Conservation (phyloP, 768 basidiomycete species). For the Naganishia antarctica region DNA sequence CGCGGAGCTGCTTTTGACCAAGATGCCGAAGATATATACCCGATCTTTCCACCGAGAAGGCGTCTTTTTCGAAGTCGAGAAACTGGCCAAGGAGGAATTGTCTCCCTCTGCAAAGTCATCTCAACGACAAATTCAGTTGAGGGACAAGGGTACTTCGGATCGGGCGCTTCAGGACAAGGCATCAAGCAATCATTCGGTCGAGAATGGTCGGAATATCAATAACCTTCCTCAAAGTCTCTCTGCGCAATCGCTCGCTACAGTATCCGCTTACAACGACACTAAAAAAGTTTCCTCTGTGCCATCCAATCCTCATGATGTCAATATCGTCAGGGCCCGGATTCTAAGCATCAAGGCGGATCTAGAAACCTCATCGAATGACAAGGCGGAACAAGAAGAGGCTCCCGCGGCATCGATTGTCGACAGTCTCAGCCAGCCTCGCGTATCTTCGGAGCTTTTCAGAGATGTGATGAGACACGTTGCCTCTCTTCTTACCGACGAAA, state of each 20-base stretch:
- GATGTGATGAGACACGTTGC: conserved; percentile 70
- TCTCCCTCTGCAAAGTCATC: conserved; percentile 48
- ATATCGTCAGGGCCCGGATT: conserved; percentile 84
- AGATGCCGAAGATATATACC: conserved; percentile 76
- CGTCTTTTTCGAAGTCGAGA: conserved; percentile 89
- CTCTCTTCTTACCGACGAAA: conserved; percentile 63
- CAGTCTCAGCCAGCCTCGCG: not conserved
- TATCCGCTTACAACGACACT: not conserved
- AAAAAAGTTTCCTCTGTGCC: conserved; percentile 25
- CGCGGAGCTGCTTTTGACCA: conserved; percentile 80
- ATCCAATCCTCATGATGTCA: conserved; percentile 75
- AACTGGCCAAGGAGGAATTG: conserved; percentile 63
- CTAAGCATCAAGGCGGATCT: conserved; percentile 74
- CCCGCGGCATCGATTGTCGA: not conserved
- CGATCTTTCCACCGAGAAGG: conserved; percentile 90
- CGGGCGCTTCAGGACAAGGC: not conserved
- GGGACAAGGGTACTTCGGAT: conserved; percentile 17
- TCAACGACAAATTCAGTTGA: conserved; percentile 34
- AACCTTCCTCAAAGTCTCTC: not conserved
- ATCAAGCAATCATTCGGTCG: not conserved
- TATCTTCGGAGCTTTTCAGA: conserved; percentile 52
- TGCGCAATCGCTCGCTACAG: not conserved
- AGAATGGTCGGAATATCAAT: conserved; percentile 14
- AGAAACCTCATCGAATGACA: conserved; percentile 34
- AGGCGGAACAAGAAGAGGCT: not conserved